Evolutionary conservation across 305 asterid species (phyloP).

Genomic region (Rubia tinctorum): DNA sequence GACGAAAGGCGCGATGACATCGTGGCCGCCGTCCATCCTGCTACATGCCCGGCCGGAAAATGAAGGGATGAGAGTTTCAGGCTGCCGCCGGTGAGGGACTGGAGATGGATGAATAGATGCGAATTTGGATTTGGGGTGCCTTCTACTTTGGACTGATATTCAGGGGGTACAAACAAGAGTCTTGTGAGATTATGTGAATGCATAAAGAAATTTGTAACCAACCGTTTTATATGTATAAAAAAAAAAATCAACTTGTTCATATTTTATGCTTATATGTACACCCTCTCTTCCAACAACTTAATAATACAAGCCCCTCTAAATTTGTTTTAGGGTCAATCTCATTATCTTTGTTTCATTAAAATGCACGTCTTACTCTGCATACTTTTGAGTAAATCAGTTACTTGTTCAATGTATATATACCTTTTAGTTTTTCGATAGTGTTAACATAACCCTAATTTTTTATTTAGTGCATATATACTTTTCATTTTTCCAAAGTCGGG

Average conservation of each 20-base stretch:
- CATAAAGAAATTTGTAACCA: neutral
- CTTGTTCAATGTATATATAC: too few relatives aligned
- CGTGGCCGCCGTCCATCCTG: constrained; percentile 13
- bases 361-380: too few relatives aligned
- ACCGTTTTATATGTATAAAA: neutral
- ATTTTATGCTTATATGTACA: too few relatives aligned
- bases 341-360: too few relatives aligned
- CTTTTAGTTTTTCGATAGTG: too few relatives aligned
- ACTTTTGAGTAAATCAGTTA: too few relatives aligned
- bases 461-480: too few relatives aligned
- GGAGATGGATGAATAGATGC: neutral
- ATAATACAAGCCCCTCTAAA: too few relatives aligned
- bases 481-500: too few relatives aligned
- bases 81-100: neutral
- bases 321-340: too few relatives aligned
- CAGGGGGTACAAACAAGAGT: neutral
- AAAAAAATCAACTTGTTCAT: neutral
- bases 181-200: constrained; percentile 1
- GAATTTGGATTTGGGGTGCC: neutral
- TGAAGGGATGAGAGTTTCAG: neutral
- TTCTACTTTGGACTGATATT: neutral
- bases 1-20: constrained; percentile 56
- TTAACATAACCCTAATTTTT: too few relatives aligned
- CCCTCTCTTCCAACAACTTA: too few relatives aligned
- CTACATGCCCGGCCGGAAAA: constrained; percentile 11